Conservation (phyloP, 305 asterid species). For the Solanum chacoense region DNA sequence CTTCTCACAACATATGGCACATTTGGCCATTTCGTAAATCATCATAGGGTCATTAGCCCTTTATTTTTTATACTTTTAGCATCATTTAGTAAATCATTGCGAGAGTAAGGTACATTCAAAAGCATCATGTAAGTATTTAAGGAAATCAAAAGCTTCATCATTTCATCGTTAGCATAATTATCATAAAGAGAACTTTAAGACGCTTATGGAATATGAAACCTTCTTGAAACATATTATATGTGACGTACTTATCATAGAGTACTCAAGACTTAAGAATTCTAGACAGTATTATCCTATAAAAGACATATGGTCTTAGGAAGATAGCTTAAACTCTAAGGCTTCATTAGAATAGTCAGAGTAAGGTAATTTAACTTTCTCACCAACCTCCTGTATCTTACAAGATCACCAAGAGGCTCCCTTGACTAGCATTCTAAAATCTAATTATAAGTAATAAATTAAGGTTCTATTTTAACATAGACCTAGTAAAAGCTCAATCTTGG, state of each 20-base stretch:
- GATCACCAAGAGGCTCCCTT: not conserved
- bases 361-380: not conserved
- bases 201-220: not conserved
- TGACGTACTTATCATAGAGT: not conserved
- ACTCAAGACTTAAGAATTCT: not conserved
- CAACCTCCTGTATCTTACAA: not conserved
- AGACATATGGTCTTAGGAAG: not conserved
- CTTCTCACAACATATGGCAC: not conserved
- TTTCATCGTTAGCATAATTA: not conserved
- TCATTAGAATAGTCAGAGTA: not conserved
- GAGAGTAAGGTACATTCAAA: not conserved
- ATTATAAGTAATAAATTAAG: not conserved
- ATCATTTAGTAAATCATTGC: not conserved
- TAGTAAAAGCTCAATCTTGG: not conserved
- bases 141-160: not conserved
- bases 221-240: not conserved
- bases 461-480: not conserved
- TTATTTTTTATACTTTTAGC: not conserved
- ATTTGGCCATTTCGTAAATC: not conserved
- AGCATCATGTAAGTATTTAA: not conserved
- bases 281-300: not conserved
- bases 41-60: not conserved
- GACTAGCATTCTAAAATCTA: not conserved
- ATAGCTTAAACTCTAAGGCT: not conserved
- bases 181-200: not conserved